Evolutionary conservation across 805 yeast genomes (phyloP).

Genomic region (Candida takata): DNA sequence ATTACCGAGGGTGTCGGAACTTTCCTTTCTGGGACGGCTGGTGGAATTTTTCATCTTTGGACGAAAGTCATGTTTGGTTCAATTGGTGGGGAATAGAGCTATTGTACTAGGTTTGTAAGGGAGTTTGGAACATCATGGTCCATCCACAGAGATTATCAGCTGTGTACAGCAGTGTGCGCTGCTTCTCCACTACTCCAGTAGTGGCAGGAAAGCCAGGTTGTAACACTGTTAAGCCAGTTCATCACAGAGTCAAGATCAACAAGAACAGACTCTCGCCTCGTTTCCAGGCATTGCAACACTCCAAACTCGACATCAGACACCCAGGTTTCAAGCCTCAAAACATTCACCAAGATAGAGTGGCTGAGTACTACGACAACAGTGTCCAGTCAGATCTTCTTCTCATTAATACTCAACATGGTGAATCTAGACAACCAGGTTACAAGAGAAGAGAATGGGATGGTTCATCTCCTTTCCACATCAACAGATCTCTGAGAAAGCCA

Average conservation of each 20-base stretch:
- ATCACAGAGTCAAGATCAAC: constrained; percentile 73
- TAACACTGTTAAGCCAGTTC: constrained; percentile 85
- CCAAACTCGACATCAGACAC: constrained; percentile 71
- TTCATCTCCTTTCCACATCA: constrained; percentile 79
- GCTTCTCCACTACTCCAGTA: constrained; percentile 17
- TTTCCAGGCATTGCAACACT: constrained; percentile 58
- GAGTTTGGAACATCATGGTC: too few species aligned
- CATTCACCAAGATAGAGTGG: constrained; percentile 73
- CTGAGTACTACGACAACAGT: constrained; percentile 69
- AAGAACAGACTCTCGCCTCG: constrained; percentile 71
- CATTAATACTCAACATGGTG: constrained; percentile 66
- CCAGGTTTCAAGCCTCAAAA: constrained; percentile 69
- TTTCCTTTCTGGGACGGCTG: not conserved
- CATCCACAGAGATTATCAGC: too few species aligned
- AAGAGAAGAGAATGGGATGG: constrained; percentile 83
- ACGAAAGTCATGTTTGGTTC: too few species aligned
- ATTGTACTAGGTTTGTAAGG: too few species aligned
- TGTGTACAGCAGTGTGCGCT: constrained; percentile 15
- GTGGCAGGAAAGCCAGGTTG: constrained; percentile 43
- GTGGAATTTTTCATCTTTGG: too few species aligned
- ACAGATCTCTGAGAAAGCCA: constrained; percentile 74
- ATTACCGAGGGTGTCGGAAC: constrained; percentile 1
- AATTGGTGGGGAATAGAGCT: not conserved
- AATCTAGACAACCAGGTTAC: constrained; percentile 47
- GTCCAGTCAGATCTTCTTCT: constrained; percentile 72